Percentiles rank a stretch among this genome's conserved stretches.
Conservation (phyloP, 306 rosid species). For the Quercus wislizeni region DNA sequence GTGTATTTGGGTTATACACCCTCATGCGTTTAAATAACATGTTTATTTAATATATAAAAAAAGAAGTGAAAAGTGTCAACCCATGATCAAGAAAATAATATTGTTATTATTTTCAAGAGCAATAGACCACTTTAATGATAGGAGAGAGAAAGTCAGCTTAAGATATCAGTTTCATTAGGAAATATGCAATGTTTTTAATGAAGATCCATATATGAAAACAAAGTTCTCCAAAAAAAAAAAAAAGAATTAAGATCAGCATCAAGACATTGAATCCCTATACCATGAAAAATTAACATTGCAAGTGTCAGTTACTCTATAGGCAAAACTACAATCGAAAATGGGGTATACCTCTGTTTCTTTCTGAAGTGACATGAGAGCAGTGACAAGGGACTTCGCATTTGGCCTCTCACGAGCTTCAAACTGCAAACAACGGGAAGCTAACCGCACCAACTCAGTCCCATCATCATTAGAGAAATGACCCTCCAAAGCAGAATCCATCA, state of each 20-base stretch:
- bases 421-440: constrained; percentile 93
- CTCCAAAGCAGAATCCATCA: constrained; percentile 95
- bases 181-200: not conserved
- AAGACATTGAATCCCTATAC: not conserved
- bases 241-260: not conserved
- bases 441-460: constrained; percentile 89
- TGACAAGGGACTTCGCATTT: constrained; percentile 81
- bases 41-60: not conserved
- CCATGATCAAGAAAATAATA: not conserved
- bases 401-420: constrained; percentile 98
- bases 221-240: no score
- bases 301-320: not conserved
- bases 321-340: not conserved
- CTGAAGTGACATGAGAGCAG: constrained; percentile 77
- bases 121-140: not conserved
- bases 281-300: not conserved
- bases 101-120: not conserved
- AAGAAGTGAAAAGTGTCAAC: not conserved
- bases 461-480: constrained; percentile 96
- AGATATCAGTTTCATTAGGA: not conserved
- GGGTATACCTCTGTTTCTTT: constrained; percentile 78
- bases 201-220: no score
- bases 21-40: not conserved
- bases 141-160: not conserved
- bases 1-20: not conserved